phyloP scores from a whole-genome alignment of 208 protist species.

The Acanthamoeba divionensis region DNA sequence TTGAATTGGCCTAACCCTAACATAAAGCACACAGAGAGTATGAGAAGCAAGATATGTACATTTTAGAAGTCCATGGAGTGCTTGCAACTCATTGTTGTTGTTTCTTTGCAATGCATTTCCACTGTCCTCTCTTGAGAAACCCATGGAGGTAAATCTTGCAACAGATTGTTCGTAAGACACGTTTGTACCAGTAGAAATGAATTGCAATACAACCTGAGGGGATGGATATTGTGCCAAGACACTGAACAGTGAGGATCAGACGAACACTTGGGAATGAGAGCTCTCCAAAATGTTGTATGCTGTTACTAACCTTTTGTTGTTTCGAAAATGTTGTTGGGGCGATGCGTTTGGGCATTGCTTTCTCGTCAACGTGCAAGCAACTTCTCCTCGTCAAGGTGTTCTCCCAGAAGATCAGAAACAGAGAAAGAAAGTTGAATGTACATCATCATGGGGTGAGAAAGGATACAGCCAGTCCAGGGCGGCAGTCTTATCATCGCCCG shows the following conservation, averaged over 20 bases:
- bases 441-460: background rate
- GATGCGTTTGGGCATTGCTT: background rate
- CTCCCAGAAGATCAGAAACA: too few relatives aligned
- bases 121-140: background rate
- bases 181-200: background rate
- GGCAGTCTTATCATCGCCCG: background rate
- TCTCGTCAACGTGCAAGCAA: background rate
- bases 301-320: background rate
- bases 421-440: background rate
- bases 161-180: background rate
- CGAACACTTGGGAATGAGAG: background rate
- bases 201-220: background rate
- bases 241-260: background rate
- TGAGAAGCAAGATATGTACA: background rate
- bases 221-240: background rate
- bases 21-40: background rate
- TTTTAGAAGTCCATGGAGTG: background rate
- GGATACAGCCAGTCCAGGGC: background rate
- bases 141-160: background rate
- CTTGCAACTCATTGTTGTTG: background rate
- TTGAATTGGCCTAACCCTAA: background rate
- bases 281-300: background rate
- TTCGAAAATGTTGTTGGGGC: background rate
- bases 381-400: background rate
- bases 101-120: background rate